A percentile compares a stretch with the other conserved stretches of the same genome.
These are phyloP conservation scores for Xylaria castorea DNA, from an alignment of 495 filamentous ascomycete species.

Conservation along the genomic window DNA sequence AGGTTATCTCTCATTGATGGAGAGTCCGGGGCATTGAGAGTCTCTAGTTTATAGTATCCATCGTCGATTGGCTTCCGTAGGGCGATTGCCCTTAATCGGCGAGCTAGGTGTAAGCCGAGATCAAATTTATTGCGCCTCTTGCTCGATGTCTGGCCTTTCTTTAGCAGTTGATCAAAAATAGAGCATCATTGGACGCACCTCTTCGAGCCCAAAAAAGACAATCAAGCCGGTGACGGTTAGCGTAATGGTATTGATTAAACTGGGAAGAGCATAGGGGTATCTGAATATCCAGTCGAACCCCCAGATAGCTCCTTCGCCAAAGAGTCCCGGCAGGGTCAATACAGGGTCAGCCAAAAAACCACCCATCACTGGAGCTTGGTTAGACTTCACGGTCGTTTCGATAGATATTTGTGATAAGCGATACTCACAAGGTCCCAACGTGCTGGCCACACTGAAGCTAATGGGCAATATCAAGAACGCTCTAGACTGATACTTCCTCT, in stretches of 20 bases:
- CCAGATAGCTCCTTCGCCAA: slow-evolving; percentile 56
- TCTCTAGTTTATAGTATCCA: slow-evolving; percentile 35
- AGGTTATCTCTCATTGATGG: slow-evolving; percentile 23
- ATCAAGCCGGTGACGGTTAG: slow-evolving; percentile 55
- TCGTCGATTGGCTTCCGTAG: slow-evolving; percentile 22
- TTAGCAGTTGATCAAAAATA: slow-evolving; percentile 26
- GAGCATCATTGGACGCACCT: slow-evolving; percentile 48
- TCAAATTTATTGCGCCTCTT: slow-evolving; percentile 49
- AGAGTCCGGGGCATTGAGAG: slow-evolving; percentile 27
- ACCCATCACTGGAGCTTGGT: slow-evolving; percentile 56
- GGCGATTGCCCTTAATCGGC: slow-evolving; percentile 26
- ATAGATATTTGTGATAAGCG: neutral
- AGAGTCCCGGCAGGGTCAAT: slow-evolving; percentile 63
- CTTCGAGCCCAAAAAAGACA: slow-evolving; percentile 68
- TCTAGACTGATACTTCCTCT: slow-evolving; percentile 62
- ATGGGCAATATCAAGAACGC: slow-evolving; percentile 68
- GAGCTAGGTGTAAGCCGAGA: slow-evolving; percentile 43
- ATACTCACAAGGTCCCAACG: slow-evolving; percentile 64
- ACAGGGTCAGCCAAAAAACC: slow-evolving; percentile 71
- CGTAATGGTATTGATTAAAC: slow-evolving; percentile 67
- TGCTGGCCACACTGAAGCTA: slow-evolving; percentile 71
- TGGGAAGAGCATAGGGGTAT: slow-evolving; percentile 73
- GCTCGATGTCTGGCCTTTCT: slow-evolving; percentile 47
- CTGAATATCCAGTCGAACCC: slow-evolving; percentile 62
- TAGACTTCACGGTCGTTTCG: slow-evolving; percentile 1